phyloP scores from a whole-genome alignment of 495 filamentous ascomycete genomes.

The Mytilinidion resinicola region DNA sequence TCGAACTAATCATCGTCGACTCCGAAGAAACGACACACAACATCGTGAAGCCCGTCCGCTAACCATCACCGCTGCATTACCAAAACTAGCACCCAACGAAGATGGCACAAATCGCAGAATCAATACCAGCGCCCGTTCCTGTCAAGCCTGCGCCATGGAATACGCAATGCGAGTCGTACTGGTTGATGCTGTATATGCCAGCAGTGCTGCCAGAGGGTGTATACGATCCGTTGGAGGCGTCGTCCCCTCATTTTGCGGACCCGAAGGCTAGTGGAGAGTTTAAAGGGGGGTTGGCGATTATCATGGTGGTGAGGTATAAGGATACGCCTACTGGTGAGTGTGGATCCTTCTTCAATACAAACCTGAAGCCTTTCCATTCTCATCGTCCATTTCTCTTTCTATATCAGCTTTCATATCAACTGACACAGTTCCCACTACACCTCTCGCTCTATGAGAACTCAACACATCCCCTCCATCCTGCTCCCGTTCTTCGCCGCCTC shows the following conservation, averaged over 20 bases:
- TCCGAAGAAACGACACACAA: too few species aligned
- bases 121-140: constrained; percentile 5
- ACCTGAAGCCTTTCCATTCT: too few species aligned
- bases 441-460: background rate
- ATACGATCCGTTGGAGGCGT: constrained; percentile 25
- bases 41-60: too few species aligned
- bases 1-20: too few species aligned
- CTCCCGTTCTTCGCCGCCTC: background rate
- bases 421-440: too few species aligned
- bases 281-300: constrained; percentile 41
- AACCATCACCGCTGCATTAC: too few species aligned
- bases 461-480: background rate
- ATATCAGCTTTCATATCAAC: background rate
- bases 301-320: constrained; percentile 45
- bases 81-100: background rate
- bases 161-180: constrained; percentile 21
- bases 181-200: constrained; percentile 12
- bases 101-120: background rate
- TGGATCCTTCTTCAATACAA: background rate
- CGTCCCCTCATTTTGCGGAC: background rate
- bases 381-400: background rate
- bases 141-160: constrained; percentile 20
- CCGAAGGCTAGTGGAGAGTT: constrained; percentile 28
- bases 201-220: constrained; percentile 18
- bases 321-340: constrained; percentile 40